Conservation (phyloP, 306 rosid species). For the Erythrophleum fordii region DNA sequence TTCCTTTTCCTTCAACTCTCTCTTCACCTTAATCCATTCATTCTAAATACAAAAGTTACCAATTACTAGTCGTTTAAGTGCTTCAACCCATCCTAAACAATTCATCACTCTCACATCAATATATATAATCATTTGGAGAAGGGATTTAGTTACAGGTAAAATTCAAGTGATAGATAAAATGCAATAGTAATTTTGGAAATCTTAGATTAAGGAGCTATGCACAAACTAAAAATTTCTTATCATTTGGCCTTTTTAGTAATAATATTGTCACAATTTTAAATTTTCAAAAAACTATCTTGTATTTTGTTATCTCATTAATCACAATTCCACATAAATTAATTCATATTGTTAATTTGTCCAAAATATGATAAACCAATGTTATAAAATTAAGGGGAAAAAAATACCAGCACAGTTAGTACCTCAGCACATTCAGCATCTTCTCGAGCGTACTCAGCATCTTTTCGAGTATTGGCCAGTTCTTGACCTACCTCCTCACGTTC, state of each 20-base stretch:
- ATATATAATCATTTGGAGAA: background rate
- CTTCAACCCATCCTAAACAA: background rate
- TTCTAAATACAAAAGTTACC: background rate
- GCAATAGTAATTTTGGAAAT: no score
- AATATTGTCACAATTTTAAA: background rate
- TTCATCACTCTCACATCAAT: background rate
- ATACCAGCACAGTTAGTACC: no score
- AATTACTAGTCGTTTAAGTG: background rate
- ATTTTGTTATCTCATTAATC: background rate
- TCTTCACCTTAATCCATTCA: background rate
- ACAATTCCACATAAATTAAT: background rate
- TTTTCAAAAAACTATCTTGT: background rate
- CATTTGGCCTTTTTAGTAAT: background rate
- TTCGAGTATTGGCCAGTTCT: no score
- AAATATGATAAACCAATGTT: no score
- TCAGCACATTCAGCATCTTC: no score
- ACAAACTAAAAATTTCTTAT: background rate
- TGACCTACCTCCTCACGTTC: no score
- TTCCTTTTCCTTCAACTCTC: background rate
- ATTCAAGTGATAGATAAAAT: background rate
- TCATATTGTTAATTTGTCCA: background rate
- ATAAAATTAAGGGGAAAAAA: no score
- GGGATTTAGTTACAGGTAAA: background rate
- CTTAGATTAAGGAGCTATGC: background rate
- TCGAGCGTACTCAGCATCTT: no score